Base-by-base conservation (phyloP, 1,284 basidiomycete genomes). In the Cronartium ribicola region DNA sequence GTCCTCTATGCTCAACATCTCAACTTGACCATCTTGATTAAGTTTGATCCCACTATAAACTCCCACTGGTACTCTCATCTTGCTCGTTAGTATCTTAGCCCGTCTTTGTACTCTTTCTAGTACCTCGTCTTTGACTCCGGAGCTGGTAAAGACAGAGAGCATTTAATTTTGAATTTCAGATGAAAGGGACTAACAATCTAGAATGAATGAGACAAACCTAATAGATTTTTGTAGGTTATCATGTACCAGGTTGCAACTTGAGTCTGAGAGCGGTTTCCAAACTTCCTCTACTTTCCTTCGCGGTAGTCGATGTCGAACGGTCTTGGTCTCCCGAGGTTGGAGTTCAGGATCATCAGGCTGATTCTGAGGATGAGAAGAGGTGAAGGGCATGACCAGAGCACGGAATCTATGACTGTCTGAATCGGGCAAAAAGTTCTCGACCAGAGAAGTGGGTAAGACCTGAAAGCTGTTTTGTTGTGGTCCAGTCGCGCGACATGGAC, bases 261-360 rank as follows among this genome's bases (percentile, higher is more conserved):
- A 44, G 6, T 55, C 20, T 7, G 70, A 73, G 39, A 73, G 51
- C n/a, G 70, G 63, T 55, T 73, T 73, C 70, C 70, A 73, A 37
- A 61, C 41, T 36, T 29, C 43, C 43, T 73, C 65, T 14, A 73
- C 63, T 39, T 73, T 73, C 29, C 55, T 37, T 37, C 48, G 57
- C 3, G 70, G 63, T 36, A 73, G 46, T 46, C 70, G 36, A 40
- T 73, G 70, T 17, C 63, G 48, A n/a, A 72, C 62, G 13, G 61
- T 41, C 7, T 61, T 72, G 37, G 63, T 72, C 37, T 61, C 17
- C 5, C 48, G 48, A 51, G 6, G 17, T 14, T 7, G 48, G 0
- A 51, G 48, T 51, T 29, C 29, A 29, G 2, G 29, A 29, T 29
- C 29, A 29, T 29, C 29, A 29, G 29, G 29, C 29, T 29, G 29